Evolutionary conservation across 1,284 basidiomycete species (phyloP).

Genomic region (Pseudozyma hubeiensis): DNA sequence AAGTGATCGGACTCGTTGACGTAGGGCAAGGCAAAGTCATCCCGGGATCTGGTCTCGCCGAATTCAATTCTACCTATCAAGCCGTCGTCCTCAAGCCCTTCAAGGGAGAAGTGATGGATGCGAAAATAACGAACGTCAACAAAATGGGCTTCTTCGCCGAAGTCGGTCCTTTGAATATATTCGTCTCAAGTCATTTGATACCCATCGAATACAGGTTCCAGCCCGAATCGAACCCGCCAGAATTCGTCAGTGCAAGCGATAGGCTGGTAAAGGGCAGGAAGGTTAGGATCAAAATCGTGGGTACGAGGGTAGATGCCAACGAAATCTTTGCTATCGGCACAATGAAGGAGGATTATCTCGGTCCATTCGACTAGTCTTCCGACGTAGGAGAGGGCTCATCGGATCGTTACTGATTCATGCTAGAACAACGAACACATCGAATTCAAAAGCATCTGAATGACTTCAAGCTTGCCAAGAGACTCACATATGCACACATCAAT

Average conservation of each 20-base stretch:
- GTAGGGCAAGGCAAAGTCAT: slow-evolving; percentile 76
- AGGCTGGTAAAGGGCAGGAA: slow-evolving; percentile 83
- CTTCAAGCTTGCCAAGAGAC: neutral
- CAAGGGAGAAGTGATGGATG: slow-evolving; percentile 98
- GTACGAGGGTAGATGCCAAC: slow-evolving; percentile 94
- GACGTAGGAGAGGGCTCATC: no score
- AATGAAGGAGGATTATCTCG: slow-evolving; percentile 68
- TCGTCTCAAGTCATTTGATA: slow-evolving; percentile 86
- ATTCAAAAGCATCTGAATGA: no score
- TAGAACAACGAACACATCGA: no score
- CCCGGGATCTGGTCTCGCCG: slow-evolving; percentile 90
- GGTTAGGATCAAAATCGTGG: slow-evolving; percentile 94
- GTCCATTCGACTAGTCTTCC: slow-evolving; percentile 52
- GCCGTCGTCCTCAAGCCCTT: slow-evolving; percentile 73
- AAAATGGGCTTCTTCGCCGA: slow-evolving; percentile 99
- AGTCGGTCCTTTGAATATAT: slow-evolving; percentile 78
- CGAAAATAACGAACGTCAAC: slow-evolving; percentile 93
- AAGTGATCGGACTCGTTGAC: slow-evolving; percentile 78
- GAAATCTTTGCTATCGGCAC: slow-evolving; percentile 76
- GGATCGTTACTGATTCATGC: neutral
- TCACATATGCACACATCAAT: neutral
- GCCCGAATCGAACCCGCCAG: slow-evolving; percentile 66
- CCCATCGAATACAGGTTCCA: slow-evolving; percentile 72
- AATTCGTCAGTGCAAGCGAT: slow-evolving; percentile 60
- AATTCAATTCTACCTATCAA: slow-evolving; percentile 74